These are phyloP conservation scores for Glycine tomentella DNA, from an alignment of 306 rosid species.

Conservation along the genomic window DNA sequence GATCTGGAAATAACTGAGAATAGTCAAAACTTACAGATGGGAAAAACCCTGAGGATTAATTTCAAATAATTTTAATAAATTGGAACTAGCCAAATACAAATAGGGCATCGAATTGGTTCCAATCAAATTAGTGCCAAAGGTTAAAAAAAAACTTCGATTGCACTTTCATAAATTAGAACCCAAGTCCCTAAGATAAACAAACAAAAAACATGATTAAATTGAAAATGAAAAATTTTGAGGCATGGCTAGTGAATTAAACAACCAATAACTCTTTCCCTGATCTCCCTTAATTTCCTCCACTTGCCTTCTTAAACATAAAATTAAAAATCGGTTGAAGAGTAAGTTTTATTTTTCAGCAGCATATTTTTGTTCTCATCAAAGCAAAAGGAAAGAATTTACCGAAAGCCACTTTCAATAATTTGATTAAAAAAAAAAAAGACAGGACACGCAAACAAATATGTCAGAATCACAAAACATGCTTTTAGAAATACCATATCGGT, in stretches of 20 bases:
- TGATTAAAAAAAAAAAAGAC: conserved; percentile 29
- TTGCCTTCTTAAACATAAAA: conserved; percentile 21
- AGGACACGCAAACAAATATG: conserved; percentile 32
- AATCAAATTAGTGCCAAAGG: background rate
- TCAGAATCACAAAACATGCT: conserved; percentile 39
- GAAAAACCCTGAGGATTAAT: background rate
- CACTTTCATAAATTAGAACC: conserved; percentile 30
- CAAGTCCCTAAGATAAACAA: conserved; percentile 26
- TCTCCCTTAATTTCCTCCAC: background rate
- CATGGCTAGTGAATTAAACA: background rate
- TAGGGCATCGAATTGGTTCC: conserved; percentile 37
- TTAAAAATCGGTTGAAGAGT: conserved; percentile 13
- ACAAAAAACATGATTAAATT: background rate
- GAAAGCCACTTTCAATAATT: conserved; percentile 58
- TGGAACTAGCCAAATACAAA: background rate
- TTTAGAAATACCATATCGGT: conserved; percentile 48
- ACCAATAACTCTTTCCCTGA: background rate
- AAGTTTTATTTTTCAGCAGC: background rate
- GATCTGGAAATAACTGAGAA: conserved; percentile 28
- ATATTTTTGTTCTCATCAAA: background rate
- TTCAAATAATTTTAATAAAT: background rate
- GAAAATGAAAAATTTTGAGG: conserved; percentile 19
- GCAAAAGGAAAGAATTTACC: conserved; percentile 41
- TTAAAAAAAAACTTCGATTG: background rate
- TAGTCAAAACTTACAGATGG: background rate